A percentile compares a stretch with the other conserved stretches of the same genome.
phyloP scores from a whole-genome alignment of 1,139 yeast species.

The Nakaseomyces sp. region DNA sequence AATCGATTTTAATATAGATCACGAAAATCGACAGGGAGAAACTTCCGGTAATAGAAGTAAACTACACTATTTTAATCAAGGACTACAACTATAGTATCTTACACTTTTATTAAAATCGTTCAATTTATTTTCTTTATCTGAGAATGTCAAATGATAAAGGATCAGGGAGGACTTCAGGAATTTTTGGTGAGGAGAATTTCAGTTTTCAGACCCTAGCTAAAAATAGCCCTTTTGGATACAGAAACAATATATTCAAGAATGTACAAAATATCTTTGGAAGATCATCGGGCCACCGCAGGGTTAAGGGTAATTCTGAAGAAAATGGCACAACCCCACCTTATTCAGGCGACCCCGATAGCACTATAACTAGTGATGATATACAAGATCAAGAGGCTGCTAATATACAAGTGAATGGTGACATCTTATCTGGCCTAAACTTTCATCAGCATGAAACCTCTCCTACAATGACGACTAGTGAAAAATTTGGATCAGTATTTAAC shows the following conservation, averaged over 20 bases:
- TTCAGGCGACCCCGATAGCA: background rate
- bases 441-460: background rate
- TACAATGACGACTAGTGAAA: background rate
- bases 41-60: no score
- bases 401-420: background rate
- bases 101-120: no score
- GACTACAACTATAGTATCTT: no score
- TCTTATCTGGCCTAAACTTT: background rate
- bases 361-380: background rate
- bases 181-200: slow-evolving; percentile 1
- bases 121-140: no score
- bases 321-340: background rate
- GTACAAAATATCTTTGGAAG: slow-evolving; percentile 5
- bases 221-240: slow-evolving; percentile 6
- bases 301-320: background rate
- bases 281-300: background rate
- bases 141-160: background rate
- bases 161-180: background rate
- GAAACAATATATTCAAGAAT: slow-evolving; percentile 6
- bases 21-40: no score
- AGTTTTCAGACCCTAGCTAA: slow-evolving; percentile 3
- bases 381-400: background rate
- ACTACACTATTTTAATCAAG: no score
- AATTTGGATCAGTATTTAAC: background rate
- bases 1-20: no score